A percentile compares a stretch with the other conserved stretches of the same genome.
These are phyloP conservation scores for Amniculicola lignicola DNA, from an alignment of 495 filamentous ascomycete genomes.

Conservation along the genomic window DNA sequence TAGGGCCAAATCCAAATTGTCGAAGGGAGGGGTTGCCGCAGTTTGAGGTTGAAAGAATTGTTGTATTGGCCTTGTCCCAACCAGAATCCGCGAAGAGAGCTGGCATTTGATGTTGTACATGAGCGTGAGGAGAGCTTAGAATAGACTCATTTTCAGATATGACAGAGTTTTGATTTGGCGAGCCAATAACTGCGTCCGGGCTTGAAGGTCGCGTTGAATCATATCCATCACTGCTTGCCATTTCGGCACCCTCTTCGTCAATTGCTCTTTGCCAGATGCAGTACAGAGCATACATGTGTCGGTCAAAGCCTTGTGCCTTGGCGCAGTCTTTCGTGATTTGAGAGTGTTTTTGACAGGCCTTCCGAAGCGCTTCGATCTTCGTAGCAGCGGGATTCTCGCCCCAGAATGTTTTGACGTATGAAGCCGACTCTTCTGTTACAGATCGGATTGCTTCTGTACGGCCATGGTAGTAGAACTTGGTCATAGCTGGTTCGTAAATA, in stretches of 20 bases:
- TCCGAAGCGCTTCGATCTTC: conserved; percentile 80
- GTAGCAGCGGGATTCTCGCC: conserved; percentile 75
- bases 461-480: conserved; percentile 87
- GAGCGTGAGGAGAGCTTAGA: conserved; percentile 36
- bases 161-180: conserved; percentile 53
- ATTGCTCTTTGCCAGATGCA: conserved; percentile 90
- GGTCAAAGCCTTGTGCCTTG: conserved; percentile 87
- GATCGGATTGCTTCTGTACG: conserved; percentile 91
- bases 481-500: conserved; percentile 98
- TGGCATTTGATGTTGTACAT: conserved; percentile 54
- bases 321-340: conserved; percentile 79
- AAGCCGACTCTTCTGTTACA: conserved; percentile 73
- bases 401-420: conserved; percentile 95
- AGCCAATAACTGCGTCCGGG: conserved; percentile 45
- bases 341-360: conserved; percentile 79
- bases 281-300: conserved; percentile 91
- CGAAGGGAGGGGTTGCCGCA: conserved; percentile 96
- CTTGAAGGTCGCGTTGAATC: conserved; percentile 36
- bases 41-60: conserved; percentile 94
- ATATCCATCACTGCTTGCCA: conserved; percentile 44
- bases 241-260: conserved; percentile 64
- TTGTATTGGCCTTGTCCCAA: conserved; percentile 94
- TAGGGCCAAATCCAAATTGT: conserved; percentile 95
- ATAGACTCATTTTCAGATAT: conserved; percentile 47
- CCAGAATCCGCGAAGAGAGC: conserved; percentile 81